Evolutionary conservation across 495 filamentous ascomycete species (phyloP), one percentile per base, ranked within the genome.

Genomic region (Polyplosphaeria fusca): DNA sequence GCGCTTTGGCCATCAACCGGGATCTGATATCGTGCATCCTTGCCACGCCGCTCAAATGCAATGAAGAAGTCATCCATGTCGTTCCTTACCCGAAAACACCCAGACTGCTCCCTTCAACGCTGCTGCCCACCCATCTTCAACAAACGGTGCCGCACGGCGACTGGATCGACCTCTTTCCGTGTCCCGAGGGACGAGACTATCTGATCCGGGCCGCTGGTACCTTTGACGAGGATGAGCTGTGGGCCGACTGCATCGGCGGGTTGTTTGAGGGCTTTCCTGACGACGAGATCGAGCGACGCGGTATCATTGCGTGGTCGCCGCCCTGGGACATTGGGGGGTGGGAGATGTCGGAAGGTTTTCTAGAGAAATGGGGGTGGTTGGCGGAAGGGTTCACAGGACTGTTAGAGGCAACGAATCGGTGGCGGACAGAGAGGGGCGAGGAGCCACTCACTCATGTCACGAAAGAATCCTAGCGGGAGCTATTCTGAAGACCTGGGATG

Each of bases 301-400:
- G 73, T 7, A 55, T 75, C 1, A 65, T 75, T 57, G 66, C 68
- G 22, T 75, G 73, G 73, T 68, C 61, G 18, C 68, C 69, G 18
- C 71, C 71, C 20, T 76, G 71, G 71, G 63, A 73, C 41, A 64
- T 69, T 22, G 63, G 60, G 0, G 72, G 73, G 26, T 77, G 73
- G 74, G 73, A 77, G 60, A 69, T 76, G 64, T 70, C 72, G 30
- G 71, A 73, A 65, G 74, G 72, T 27, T 77, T 77, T 68, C 41
- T 74, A 59, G 66, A 47, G 51, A 76, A 72, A 64, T 77, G 75
- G 75, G 68, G 70, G 27, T 75, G 69, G 71, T 62, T 71, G 60
- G n/a, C n/a, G n/a, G 38, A 75, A 62, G 51, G 51, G 51, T 54
- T 28, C 22, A 12, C 37, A 46, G 70, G 63, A 47, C 40, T 61